Conservation (phyloP, 305 asterid genomes). For the Striga hermonthica region DNA sequence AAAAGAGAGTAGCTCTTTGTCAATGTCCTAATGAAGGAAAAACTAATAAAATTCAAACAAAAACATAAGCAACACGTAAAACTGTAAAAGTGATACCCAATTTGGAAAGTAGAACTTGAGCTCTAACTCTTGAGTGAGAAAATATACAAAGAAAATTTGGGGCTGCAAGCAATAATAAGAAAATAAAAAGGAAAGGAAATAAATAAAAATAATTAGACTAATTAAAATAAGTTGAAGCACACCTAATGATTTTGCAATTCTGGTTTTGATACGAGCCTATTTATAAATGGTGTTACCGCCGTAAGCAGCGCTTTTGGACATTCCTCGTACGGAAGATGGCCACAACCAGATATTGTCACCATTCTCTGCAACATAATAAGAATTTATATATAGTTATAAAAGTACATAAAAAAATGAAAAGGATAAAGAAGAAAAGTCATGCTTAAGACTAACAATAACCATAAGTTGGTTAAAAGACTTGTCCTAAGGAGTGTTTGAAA, state of each 20-base stretch:
- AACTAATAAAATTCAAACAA: background rate
- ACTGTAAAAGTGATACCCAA: too few species aligned
- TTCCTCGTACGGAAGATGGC: constrained; percentile 96
- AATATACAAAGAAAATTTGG: constrained; percentile 31
- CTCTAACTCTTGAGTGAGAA: constrained; percentile 45
- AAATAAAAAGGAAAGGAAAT: constrained; percentile 6
- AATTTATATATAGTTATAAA: too few species aligned
- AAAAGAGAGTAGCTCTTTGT: background rate
- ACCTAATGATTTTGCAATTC: constrained; percentile 42
- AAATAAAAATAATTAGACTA: constrained; percentile 34
- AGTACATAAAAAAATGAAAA: too few species aligned
- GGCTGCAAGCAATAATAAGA: background rate
- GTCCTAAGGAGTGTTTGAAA: too few species aligned
- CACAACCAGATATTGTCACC: constrained; percentile 89
- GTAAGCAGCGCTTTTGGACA: constrained; percentile 90
- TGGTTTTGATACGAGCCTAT: constrained; percentile 47
- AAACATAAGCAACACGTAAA: too few species aligned
- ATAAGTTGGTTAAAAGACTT: too few species aligned
- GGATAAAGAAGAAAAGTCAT: too few species aligned
- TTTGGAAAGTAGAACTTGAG: constrained; percentile 48
- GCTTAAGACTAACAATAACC: too few species aligned
- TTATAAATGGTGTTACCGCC: constrained; percentile 75
- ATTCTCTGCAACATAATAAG: constrained; percentile 53
- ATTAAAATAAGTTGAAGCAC: constrained; percentile 28
- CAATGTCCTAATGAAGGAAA: background rate